Evolutionary conservation across 2,329 filamentous ascomycete species (phyloP), one percentile per base, ranked within the genome.

Genomic region (Colletotrichum sp.): DNA sequence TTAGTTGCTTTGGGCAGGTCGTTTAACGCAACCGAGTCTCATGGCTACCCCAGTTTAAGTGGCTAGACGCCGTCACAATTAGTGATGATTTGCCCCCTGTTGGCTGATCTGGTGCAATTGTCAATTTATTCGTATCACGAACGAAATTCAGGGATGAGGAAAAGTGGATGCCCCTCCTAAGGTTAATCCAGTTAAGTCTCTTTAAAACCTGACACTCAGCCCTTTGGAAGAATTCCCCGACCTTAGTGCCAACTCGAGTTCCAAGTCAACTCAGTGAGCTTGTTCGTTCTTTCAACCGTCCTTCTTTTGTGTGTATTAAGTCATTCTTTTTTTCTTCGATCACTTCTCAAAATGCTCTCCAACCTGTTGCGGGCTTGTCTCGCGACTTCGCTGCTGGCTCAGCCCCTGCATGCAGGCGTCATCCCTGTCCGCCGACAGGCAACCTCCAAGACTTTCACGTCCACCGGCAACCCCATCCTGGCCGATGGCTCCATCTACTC

Each of bases 401-500:
- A 62, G 70, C 70, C 70, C 32, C 32, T 68, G 63, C 28, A 34
- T 36, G 70, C 70, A 36, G 63, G 70, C 63, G 49, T 62, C 36
- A 49, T 72, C 63, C 70, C 70, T 13, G 63, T 68, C 34, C 70
- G 70, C 52, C 62, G 70, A 26, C 76, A 77, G 77, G 21, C 70
- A 6, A 78, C 75, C 63, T 75, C 59, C 75, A 79, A 76, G 8
- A 77, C 71, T 30, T 81, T 84, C 69, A 68, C 75, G 30, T 84
- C 83, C 21, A 78, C 79, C 13, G 84, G 84, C 26, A 85, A 85
- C 73, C 84, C 84, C 3, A 85, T 85, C 39, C 79, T 85, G 5
- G 80, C 80, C n/a, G 83, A 85, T 77, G 83, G 84, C 21, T 82
- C 81, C 8, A 76, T 85, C 65, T 86, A 85, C 75, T 85, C 85